A percentile compares a stretch with the other conserved stretches of the same genome.
Conservation (phyloP, 179 eudicot genomes). For the Actinidia chinensis region DNA sequence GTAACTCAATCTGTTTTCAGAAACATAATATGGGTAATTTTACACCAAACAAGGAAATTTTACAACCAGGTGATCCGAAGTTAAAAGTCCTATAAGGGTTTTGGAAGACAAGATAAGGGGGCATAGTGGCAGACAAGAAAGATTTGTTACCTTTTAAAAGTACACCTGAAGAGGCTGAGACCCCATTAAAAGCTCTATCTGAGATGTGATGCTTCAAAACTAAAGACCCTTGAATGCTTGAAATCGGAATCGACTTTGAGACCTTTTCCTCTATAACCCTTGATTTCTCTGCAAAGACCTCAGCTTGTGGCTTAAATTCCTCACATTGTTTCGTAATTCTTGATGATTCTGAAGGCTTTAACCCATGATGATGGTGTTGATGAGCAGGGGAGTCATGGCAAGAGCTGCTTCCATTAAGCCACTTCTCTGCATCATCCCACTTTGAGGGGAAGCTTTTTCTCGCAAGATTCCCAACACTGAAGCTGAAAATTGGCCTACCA, state of each 20-base stretch:
- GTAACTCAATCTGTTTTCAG: too few species aligned
- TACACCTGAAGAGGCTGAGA: conserved; percentile 40
- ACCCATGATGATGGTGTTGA: conserved; percentile 19
- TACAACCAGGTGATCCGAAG: neutral
- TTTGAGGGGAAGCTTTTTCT: conserved; percentile 74
- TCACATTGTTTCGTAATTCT: conserved; percentile 25
- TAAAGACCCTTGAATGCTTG: conserved; percentile 28
- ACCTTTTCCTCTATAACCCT: conserved; percentile 49
- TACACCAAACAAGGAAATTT: too few species aligned
- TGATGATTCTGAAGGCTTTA: conserved; percentile 14
- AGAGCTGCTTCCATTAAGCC: conserved; percentile 55
- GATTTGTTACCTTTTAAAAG: conserved; percentile 60
- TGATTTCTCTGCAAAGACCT: conserved; percentile 47
- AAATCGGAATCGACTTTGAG: conserved; percentile 23
- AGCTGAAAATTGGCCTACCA: conserved; percentile 79
- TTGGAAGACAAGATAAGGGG: conserved; percentile 14
- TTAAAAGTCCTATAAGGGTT: neutral
- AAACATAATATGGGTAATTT: too few species aligned
- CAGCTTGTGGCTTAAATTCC: conserved; percentile 30
- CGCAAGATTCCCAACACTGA: conserved; percentile 42
- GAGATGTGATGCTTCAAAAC: conserved; percentile 34
- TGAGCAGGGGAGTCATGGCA: conserved; percentile 62
- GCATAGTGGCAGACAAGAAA: neutral
- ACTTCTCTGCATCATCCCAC: conserved; percentile 95
- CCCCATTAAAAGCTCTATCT: conserved; percentile 40